Conservation (phyloP, 192 early-diverging fungal species). For the Polychytrium aggregatum region DNA sequence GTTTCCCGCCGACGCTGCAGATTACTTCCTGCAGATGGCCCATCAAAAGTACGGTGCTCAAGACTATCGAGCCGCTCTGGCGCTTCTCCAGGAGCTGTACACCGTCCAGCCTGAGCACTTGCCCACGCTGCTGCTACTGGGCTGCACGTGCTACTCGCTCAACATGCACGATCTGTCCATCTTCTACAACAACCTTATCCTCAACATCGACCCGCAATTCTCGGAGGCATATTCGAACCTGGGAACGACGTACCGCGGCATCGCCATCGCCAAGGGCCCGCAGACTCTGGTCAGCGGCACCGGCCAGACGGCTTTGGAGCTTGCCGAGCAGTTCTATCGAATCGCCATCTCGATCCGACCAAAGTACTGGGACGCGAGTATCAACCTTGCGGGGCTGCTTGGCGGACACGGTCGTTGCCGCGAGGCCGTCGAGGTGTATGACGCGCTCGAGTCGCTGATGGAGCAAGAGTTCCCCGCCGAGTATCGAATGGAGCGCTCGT, state of each 20-base stretch:
- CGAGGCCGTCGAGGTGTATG: slow-evolving; percentile 75
- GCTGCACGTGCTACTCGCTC: slow-evolving; percentile 77
- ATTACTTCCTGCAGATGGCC: slow-evolving; percentile 9
- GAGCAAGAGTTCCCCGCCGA: slow-evolving; percentile 17
- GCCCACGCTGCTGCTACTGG: slow-evolving; percentile 73
- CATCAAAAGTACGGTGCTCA: slow-evolving; percentile 28
- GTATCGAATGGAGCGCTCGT: slow-evolving; percentile 10
- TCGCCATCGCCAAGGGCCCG: neutral
- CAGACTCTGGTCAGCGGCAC: neutral
- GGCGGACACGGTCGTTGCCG: slow-evolving; percentile 50
- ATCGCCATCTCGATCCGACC: slow-evolving; percentile 70
- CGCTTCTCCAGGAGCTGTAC: slow-evolving; percentile 22
- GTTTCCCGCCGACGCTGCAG: neutral
- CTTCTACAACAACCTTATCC: slow-evolving; percentile 70
- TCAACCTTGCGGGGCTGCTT: slow-evolving; percentile 74
- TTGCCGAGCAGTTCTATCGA: slow-evolving; percentile 80
- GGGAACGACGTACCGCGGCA: slow-evolving; percentile 65
- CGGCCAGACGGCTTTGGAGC: slow-evolving; percentile 8
- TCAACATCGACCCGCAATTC: slow-evolving; percentile 70
- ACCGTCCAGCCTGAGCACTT: slow-evolving; percentile 39
- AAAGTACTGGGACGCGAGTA: slow-evolving; percentile 85
- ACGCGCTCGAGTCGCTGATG: slow-evolving; percentile 52
- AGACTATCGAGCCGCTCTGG: slow-evolving; percentile 23
- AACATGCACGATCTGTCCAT: slow-evolving; percentile 60
- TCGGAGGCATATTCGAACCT: slow-evolving; percentile 88